Evolutionary conservation across 2,329 filamentous ascomycete species (phyloP), one percentile per base, ranked within the genome.

Genomic region (Aspergillus sp.): DNA sequence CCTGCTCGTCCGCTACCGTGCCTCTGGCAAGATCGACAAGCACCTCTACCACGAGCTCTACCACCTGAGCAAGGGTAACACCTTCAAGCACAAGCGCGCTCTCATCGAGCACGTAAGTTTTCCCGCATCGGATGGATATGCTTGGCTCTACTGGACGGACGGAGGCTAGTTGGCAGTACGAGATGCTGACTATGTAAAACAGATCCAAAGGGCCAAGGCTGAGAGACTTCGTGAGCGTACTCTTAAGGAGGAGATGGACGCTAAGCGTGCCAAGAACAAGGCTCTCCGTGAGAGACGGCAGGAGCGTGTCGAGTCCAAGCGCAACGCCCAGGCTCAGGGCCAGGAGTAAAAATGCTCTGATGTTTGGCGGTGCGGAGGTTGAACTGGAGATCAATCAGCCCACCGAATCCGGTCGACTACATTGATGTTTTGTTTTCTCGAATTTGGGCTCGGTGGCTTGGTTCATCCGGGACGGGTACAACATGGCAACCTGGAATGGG

Each of bases 1-100:
- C 75, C 88, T 98, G 56, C 83, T 98, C 65, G 93, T 96, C 82
- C 97, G 97, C 84, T 98, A 98, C 84, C 93, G 93, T 78, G 91
- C 91, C 76, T 88, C 87, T 71, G 94, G 94, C 78, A 98, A 98
- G 88, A 98, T 98, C 75, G 93, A 98, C 82, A 98, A 98, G 86
- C 93, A 98, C 84, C 90, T 98, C 57, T 98, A 98, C 85, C 93
- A 98, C 85, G 90, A 97, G 82, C 89, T 98, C 65, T 98, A 98
- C 85, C 93, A 96, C 79, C 82, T 95, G 74, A 93, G 88, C 86
- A 98, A 98, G 90, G 94, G 93, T 94, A 98, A 98, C 86, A 91
- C 93, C 76, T 98, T 98, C 88, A 98, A 98, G 90, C 93, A 98
- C 89, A 98, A 97, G 90, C 87, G 93, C 79, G 93, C 90, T 72